These are phyloP conservation scores for Rhododendron henanense DNA, from an alignment of 148 eudicot genomes.

Conservation along the genomic window DNA sequence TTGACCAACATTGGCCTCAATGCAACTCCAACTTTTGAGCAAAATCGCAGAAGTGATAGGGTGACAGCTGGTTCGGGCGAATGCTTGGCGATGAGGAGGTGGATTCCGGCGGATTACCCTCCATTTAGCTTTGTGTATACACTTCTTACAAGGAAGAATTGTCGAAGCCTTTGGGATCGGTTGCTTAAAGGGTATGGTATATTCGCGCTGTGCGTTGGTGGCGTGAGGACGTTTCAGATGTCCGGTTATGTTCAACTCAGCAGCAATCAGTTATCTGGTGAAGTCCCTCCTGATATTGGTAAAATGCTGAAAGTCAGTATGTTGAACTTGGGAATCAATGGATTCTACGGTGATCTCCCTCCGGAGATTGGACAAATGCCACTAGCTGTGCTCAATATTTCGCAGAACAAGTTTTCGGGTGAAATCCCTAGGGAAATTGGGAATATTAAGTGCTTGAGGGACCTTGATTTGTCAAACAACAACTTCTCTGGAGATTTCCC, in stretches of 20 bases:
- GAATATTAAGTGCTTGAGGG: conserved; percentile 58
- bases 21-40: conserved; percentile 48
- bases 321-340: conserved; percentile 67
- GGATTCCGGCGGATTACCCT: conserved; percentile 93
- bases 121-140: conserved; percentile 84
- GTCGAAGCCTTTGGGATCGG: conserved; percentile 66
- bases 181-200: conserved; percentile 78
- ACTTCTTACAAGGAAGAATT: conserved; percentile 73
- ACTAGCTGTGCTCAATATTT: conserved; percentile 62
- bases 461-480: conserved; percentile 79
- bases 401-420: conserved; percentile 61
- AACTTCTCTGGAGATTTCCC: conserved; percentile 90
- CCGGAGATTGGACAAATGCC: conserved; percentile 46
- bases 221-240: conserved; percentile 41
- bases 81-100: conserved; percentile 76
- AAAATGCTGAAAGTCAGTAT: conserved; percentile 71
- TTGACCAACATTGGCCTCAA: conserved; percentile 58
- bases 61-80: conserved; percentile 66
- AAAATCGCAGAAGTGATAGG: conserved; percentile 31
- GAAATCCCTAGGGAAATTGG: conserved; percentile 57
- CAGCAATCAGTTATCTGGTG: conserved; percentile 64
- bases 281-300: conserved; percentile 64
- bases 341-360: conserved; percentile 61
- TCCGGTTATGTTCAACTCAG: conserved; percentile 83
- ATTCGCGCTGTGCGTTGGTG: conserved; percentile 60